phyloP scores from a whole-genome alignment of 495 filamentous ascomycete genomes.

The Pseudevernia furfuracea region DNA sequence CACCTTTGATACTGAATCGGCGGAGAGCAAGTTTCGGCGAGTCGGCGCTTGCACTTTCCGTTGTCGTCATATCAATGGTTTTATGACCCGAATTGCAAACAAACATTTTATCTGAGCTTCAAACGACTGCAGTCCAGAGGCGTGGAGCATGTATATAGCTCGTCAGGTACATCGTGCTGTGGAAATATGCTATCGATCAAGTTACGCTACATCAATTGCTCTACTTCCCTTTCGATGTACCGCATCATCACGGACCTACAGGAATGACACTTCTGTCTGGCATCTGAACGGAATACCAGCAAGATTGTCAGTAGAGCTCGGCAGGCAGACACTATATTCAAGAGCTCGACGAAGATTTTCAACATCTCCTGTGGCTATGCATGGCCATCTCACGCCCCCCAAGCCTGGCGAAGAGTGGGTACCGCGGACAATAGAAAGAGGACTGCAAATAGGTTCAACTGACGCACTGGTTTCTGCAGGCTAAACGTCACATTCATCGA shows the following conservation, averaged over 20 bases:
- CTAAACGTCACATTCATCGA: constrained; percentile 88
- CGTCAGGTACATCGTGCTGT: constrained; percentile 7
- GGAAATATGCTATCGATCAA: constrained; percentile 1
- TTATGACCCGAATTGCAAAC: not conserved
- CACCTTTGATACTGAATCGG: not conserved
- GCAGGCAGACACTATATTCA: constrained; percentile 9
- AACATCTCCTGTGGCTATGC: constrained; percentile 48
- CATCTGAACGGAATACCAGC: not conserved
- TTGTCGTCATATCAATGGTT: constrained; percentile 13
- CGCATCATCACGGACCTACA: not conserved
- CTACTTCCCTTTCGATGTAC: not conserved
- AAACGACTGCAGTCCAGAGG: not conserved
- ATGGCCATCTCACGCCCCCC: constrained; percentile 76
- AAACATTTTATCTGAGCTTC: not conserved
- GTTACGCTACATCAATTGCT: not conserved
- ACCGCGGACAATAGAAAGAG: constrained; percentile 3
- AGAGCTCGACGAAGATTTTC: constrained; percentile 54
- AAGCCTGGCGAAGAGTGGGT: constrained; percentile 91
- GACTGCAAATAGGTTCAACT: not conserved
- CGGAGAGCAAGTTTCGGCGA: constrained; percentile 14
- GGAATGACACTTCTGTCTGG: not conserved
- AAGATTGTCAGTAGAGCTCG: not conserved
- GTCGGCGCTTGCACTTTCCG: constrained; percentile 8
- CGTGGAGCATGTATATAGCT: constrained; percentile 15
- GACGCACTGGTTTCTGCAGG: constrained; percentile 38